These are phyloP conservation scores for Quercus dentata DNA, from an alignment of 306 rosid genomes.

Conservation along the genomic window DNA sequence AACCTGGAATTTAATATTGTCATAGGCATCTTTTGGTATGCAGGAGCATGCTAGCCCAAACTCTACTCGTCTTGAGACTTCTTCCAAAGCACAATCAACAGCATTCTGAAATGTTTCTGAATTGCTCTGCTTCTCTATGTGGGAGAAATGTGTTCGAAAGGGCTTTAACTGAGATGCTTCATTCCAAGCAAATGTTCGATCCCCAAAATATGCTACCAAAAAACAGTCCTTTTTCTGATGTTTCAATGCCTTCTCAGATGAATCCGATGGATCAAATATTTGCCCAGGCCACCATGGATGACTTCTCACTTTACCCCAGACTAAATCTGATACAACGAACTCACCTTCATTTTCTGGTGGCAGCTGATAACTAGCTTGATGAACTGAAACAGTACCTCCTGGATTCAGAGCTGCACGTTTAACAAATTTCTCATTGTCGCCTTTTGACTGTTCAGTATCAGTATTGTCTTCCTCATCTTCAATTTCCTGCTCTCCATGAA, in stretches of 20 bases:
- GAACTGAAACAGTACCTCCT: conserved; percentile 26
- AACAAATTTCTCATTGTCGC: conserved; percentile 26
- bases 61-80: conserved; percentile 74
- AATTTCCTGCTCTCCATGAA: conserved; percentile 48
- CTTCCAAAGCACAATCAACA: conserved; percentile 79
- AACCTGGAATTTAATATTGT: conserved; percentile 51
- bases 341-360: conserved; percentile 62
- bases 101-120: conserved; percentile 83
- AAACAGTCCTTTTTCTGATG: conserved; percentile 76
- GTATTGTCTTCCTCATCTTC: conserved; percentile 36
- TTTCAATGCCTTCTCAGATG: conserved; percentile 88
- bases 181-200: conserved; percentile 95
- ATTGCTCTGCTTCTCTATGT: conserved; percentile 60
- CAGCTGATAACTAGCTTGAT: conserved; percentile 46
- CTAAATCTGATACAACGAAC: conserved; percentile 75
- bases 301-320: conserved; percentile 98
- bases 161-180: conserved; percentile 76
- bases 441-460: conserved; percentile 28
- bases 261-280: conserved; percentile 76
- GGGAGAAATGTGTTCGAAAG: conserved; percentile 63
- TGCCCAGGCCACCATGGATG: conserved; percentile 99
- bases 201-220: conserved; percentile 97
- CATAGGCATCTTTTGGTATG: conserved; percentile 52
- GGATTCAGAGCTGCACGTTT: conserved; percentile 23
- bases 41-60: conserved; percentile 81